These are phyloP conservation scores for Cystofilobasidium macerans DNA, from an alignment of 768 basidiomycete genomes.

Conservation along the genomic window DNA sequence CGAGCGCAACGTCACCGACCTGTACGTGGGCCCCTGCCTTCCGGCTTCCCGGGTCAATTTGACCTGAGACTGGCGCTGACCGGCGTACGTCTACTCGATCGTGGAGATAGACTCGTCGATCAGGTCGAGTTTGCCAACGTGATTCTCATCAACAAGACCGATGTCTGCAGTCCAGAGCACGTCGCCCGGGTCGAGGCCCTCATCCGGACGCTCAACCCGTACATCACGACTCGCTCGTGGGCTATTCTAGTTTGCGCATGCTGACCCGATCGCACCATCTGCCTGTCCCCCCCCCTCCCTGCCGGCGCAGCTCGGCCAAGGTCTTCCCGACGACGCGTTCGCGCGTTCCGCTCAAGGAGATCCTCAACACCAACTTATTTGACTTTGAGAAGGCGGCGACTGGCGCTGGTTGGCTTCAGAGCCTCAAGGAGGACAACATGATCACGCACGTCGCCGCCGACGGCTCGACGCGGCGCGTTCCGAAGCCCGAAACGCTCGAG, in stretches of 20 bases:
- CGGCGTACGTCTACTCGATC: too few relatives aligned
- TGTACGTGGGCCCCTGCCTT: too few relatives aligned
- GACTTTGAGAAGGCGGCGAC: conserved; percentile 33
- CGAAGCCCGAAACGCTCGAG: conserved; percentile 26
- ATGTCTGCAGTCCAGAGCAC: conserved; percentile 29
- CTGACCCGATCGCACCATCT: too few relatives aligned
- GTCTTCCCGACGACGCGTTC: conserved; percentile 27
- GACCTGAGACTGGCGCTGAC: too few relatives aligned
- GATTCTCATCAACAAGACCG: conserved; percentile 37
- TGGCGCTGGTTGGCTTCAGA: conserved; percentile 36
- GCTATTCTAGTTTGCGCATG: too few relatives aligned
- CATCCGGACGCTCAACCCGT: conserved; percentile 36
- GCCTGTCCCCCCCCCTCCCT: neutral
- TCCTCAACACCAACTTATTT: conserved; percentile 36
- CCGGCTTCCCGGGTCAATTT: neutral
- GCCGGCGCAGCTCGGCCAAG: neutral
- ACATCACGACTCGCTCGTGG: conserved; percentile 13
- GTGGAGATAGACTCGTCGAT: conserved; percentile 33
- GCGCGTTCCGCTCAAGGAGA: conserved; percentile 31
- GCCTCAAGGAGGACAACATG: conserved; percentile 31
- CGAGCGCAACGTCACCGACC: conserved; percentile 29
- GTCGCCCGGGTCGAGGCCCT: conserved; percentile 31
- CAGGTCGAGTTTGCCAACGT: conserved; percentile 39
- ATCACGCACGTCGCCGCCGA: conserved; percentile 27
- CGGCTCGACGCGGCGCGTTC: conserved; percentile 29